Evolutionary conservation across 305 asterid genomes (phyloP), one percentile per base, ranked within the genome.

Genomic region (Fraxinus ornus): DNA sequence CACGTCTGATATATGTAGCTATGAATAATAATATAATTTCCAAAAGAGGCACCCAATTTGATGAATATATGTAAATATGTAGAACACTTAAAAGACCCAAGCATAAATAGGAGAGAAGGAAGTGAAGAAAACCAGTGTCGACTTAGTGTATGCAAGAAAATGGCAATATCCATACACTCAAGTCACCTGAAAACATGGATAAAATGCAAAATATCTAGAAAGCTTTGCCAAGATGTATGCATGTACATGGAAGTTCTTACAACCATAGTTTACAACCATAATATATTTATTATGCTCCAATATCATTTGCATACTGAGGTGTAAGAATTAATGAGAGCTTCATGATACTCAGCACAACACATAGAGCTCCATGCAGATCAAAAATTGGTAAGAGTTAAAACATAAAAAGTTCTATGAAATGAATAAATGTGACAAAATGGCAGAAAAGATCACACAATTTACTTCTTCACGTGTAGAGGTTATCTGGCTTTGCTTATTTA

Each of bases 301-400:
- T 64, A 37, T 62, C 9, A 78, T 79, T 30, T 7, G 13, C 44
- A 19, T 41, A 19, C 21, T 7, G 15, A 49, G 37, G 52, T 22
- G n/a, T 74, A 64, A 72, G 39, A 78, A 57, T 37, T 73, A 55
- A 35, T 4, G 37, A 79, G 82, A 39, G 12, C 6, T 57, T 32
- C 10, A 78, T 64, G 33, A 73, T 72, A 57, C 49, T 55, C 80
- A 32, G 26, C 36, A 72, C 47, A 24, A 9, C 9, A 32, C 12
- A 80, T 12, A 76, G 22, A 64, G 60, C 82, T 32, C 41, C 32
- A 70, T 62, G 68, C 41, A 75, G 70, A 76, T 41, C 7, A 41
- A 24, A 24, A 12, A 13, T 32, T 71, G n/a, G 30, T 71, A 62
- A 62, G 35, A 39, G 7, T 26, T 60, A 22, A 64, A 64, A 24